Evolutionary conservation across 2,329 filamentous ascomycete species (phyloP).

Genomic region (Microdochium paspali): DNA sequence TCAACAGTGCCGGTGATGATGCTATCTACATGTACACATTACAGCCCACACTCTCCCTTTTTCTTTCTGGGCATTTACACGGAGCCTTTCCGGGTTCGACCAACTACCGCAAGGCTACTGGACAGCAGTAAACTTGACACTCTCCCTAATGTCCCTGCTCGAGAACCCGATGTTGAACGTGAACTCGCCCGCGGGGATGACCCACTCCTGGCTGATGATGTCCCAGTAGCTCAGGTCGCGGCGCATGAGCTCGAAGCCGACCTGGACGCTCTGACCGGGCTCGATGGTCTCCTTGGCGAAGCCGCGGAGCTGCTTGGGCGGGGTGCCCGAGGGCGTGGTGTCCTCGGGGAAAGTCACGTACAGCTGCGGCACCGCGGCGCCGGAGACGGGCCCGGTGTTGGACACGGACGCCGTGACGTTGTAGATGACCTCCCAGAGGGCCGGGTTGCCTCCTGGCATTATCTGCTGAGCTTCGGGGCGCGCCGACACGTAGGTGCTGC

Average conservation of each 20-base stretch:
- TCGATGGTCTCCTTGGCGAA: conserved; percentile 40
- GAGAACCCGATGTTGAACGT: conserved; percentile 19
- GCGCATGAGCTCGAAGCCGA: conserved; percentile 35
- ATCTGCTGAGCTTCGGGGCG: conserved; percentile 15
- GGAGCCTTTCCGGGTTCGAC: no score
- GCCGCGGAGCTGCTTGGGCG: conserved; percentile 36
- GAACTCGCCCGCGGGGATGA: conserved; percentile 21
- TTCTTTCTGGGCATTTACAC: no score
- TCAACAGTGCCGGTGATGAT: no score
- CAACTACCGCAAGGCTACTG: background rate
- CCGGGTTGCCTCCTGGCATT: conserved; percentile 44
- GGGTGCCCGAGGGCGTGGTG: conserved; percentile 29
- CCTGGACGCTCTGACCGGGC: conserved; percentile 26
- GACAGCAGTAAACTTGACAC: conserved; percentile 2
- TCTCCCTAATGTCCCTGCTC: conserved; percentile 12
- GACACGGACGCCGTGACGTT: conserved; percentile 34
- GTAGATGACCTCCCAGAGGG: conserved; percentile 42
- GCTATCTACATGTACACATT: no score
- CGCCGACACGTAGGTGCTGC: conserved; percentile 11
- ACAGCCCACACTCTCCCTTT: no score
- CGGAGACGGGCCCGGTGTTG: conserved; percentile 40
- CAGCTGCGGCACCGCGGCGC: conserved; percentile 43
- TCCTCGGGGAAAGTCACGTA: conserved; percentile 36
- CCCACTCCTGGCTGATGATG: conserved; percentile 29
- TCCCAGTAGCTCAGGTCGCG: conserved; percentile 42